Conservation (phyloP, 2,329 filamentous ascomycete genomes). For the Stachybotrys chlorohalonatus region DNA sequence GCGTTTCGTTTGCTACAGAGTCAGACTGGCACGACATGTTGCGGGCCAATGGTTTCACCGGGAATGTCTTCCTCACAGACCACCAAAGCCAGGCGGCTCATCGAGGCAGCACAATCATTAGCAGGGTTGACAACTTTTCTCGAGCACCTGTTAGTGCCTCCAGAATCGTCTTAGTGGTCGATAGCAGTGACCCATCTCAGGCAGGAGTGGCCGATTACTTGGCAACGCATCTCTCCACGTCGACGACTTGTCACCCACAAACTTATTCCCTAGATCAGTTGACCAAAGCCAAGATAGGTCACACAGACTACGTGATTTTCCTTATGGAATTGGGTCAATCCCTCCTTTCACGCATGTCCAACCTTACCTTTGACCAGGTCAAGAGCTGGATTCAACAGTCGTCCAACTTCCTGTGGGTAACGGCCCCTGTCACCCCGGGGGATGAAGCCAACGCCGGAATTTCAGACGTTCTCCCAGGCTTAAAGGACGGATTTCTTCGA, state of each 20-base stretch:
- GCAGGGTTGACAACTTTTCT: background rate
- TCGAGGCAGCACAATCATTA: conserved; percentile 1
- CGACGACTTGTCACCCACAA: background rate
- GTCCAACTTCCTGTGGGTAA: background rate
- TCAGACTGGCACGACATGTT: conserved; percentile 3
- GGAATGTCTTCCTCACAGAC: conserved; percentile 3
- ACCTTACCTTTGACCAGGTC: background rate
- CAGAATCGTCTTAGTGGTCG: background rate
- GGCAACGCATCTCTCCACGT: background rate
- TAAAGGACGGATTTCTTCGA: conserved; percentile 1
- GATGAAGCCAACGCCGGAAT: background rate
- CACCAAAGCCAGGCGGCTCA: background rate
- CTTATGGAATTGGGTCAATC: background rate
- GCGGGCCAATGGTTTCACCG: conserved; percentile 3
- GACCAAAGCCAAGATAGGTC: background rate
- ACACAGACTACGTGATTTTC: background rate
- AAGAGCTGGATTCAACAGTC: background rate
- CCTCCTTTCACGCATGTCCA: background rate
- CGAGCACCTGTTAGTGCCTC: background rate
- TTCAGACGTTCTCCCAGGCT: background rate
- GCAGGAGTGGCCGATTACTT: background rate
- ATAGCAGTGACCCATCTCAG: background rate
- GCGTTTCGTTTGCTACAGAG: background rate
- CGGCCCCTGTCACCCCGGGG: background rate
- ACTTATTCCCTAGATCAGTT: background rate